Conservation (phyloP, 768 basidiomycete genomes). For the Chalciporus chontae region DNA sequence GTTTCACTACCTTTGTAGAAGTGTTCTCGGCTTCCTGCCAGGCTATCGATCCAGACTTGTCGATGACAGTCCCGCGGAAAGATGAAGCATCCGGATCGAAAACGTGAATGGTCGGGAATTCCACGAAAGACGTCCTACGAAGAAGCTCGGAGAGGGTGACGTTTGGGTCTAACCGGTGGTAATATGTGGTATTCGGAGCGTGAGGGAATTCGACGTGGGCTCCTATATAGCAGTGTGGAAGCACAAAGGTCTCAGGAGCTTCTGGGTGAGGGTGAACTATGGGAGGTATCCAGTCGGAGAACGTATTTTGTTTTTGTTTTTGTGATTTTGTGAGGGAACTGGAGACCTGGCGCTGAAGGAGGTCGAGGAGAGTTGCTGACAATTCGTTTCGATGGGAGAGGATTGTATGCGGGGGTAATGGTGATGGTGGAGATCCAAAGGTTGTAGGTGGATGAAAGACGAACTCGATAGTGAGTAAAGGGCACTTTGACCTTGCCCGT, state of each 20-base stretch:
- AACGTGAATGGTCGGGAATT: conserved; percentile 81
- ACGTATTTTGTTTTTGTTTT: conserved; percentile 45
- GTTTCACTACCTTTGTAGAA: conserved; percentile 45
- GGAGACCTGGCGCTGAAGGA: conserved; percentile 46
- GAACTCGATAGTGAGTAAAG: conserved; percentile 71
- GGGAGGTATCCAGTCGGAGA: conserved; percentile 53
- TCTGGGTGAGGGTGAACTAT: conserved; percentile 53
- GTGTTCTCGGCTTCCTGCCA: conserved; percentile 11
- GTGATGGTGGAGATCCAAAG: conserved; percentile 34
- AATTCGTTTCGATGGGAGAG: conserved; percentile 64
- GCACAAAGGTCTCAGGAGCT: conserved; percentile 51
- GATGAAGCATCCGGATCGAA: conserved; percentile 51
- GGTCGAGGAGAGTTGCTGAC: conserved; percentile 42
- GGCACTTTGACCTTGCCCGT: conserved; percentile 55
- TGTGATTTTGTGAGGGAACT: conserved; percentile 17
- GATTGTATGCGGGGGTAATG: conserved; percentile 42
- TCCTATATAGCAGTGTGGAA: conserved; percentile 60
- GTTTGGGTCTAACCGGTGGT: conserved; percentile 55
- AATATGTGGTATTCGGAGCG: conserved; percentile 34
- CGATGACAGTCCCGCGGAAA: conserved; percentile 60
- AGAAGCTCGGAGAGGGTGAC: conserved; percentile 47
- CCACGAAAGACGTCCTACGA: conserved; percentile 64
- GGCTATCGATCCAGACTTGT: conserved; percentile 43
- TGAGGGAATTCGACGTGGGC: conserved; percentile 35
- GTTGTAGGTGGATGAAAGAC: conserved; percentile 57